A percentile compares a stretch with the other conserved stretches of the same genome.
Evolutionary conservation across 2,329 filamentous ascomycete genomes (phyloP).

Genomic region (Penicillium italicum): DNA sequence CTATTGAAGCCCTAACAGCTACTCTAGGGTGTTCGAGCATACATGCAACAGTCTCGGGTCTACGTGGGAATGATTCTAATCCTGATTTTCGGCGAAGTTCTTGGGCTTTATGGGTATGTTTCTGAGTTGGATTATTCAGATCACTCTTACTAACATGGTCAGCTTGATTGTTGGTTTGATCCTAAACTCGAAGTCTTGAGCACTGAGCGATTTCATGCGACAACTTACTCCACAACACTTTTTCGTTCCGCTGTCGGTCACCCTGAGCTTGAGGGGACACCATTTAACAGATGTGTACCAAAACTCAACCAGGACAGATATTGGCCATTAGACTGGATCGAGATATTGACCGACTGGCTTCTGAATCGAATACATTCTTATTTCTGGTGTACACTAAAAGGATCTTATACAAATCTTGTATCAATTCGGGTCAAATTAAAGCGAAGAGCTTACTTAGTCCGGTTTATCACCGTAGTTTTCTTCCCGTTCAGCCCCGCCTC

Average conservation of each 20-base stretch:
- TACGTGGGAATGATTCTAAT: constrained; percentile 99
- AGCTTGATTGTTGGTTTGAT: constrained; percentile 91
- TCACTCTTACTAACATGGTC: constrained; percentile 21
- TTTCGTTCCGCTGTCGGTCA: not conserved
- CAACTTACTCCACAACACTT: not conserved
- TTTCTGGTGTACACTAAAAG: constrained; percentile 22
- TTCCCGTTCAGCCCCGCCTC: constrained; percentile 22
- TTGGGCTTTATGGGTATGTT: constrained; percentile 90
- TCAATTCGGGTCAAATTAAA: constrained; percentile 17
- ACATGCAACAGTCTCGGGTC: constrained; percentile 92
- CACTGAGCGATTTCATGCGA: not conserved
- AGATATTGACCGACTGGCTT: not conserved
- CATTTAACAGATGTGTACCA: not conserved
- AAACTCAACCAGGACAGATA: not conserved
- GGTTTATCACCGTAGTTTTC: constrained; percentile 24
- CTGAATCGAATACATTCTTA: constrained; percentile 2
- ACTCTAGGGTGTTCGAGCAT: constrained; percentile 71
- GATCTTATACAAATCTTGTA: constrained; percentile 18
- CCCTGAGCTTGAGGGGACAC: not conserved
- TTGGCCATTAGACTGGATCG: not conserved
- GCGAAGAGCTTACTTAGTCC: constrained; percentile 17
- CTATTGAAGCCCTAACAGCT: constrained; percentile 20
- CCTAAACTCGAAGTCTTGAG: constrained; percentile 70
- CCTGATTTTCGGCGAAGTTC: constrained; percentile 94
- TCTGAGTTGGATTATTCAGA: not conserved